Percentiles rank a stretch among this genome's conserved stretches.
Evolutionary conservation across 176 grass and related monocot species (phyloP).

Genomic region (Melocanna baccifera): DNA sequence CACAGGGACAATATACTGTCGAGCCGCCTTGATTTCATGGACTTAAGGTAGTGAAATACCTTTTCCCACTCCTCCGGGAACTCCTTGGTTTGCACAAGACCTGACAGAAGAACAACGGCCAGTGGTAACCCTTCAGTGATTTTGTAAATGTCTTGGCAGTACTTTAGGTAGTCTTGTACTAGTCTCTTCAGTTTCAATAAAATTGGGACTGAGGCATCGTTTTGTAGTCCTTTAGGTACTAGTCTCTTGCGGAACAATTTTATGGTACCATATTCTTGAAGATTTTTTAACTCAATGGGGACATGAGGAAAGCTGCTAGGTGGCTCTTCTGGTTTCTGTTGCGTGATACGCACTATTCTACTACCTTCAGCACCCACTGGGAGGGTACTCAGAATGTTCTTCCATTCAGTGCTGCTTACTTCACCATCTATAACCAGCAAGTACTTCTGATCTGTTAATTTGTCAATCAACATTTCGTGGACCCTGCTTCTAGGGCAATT

Average conservation of each 20-base stretch:
- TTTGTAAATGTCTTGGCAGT: neutral
- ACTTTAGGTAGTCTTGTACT: neutral
- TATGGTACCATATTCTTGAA: neutral
- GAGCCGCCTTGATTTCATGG: neutral
- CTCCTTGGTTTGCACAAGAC: constrained; percentile 30
- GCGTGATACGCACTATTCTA: constrained; percentile 33
- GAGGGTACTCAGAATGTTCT: neutral
- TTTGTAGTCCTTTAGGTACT: neutral
- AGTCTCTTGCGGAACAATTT: constrained; percentile 2
- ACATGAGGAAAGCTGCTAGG: neutral
- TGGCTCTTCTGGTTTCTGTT: neutral
- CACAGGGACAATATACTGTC: constrained; percentile 24
- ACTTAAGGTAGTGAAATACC: constrained; percentile 15
- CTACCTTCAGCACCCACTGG: neutral
- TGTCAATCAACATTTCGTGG: accelerated
- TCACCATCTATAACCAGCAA: constrained; percentile 23
- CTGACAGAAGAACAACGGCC: constrained; percentile 19
- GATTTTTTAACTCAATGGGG: neutral
- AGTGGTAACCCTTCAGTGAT: constrained; percentile 30
- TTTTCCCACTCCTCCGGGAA: neutral
- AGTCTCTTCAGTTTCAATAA: too few relatives aligned
- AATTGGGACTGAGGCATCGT: neutral
- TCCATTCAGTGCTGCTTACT: constrained; percentile 11
- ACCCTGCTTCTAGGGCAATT: neutral
- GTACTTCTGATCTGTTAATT: neutral